Evolutionary conservation across 2,329 filamentous ascomycete genomes (phyloP).

Genomic region (Dactylonectria estremocensis): DNA sequence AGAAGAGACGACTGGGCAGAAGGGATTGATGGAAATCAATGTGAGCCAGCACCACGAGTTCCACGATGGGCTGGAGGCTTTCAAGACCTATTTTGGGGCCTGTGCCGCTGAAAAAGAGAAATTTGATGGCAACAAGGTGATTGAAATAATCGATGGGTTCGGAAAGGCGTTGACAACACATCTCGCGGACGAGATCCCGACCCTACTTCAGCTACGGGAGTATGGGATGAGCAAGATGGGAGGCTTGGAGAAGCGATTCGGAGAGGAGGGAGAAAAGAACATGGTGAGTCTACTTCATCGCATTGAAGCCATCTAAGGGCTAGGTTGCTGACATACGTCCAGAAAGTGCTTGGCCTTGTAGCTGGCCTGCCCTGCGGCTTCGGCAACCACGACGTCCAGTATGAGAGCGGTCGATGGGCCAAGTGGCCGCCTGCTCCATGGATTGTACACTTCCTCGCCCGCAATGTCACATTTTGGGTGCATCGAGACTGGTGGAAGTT

Average conservation of each 20-base stretch:
- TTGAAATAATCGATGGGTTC: constrained; percentile 19
- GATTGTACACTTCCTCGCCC: constrained; percentile 3
- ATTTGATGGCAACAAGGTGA: constrained; percentile 9
- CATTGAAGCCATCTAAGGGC: neutral
- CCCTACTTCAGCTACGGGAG: constrained; percentile 12
- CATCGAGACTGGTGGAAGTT: constrained; percentile 26
- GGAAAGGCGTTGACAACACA: constrained; percentile 12
- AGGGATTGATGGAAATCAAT: constrained; percentile 55
- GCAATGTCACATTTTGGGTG: constrained; percentile 20
- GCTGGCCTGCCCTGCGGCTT: constrained; percentile 15
- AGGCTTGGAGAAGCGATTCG: neutral
- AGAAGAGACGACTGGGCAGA: constrained; percentile 50
- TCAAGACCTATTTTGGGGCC: constrained; percentile 4
- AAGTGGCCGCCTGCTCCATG: constrained; percentile 18
- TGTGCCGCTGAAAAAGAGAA: constrained; percentile 9
- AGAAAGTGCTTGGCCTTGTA: constrained; percentile 16
- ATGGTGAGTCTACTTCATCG: constrained; percentile 3
- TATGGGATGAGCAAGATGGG: constrained; percentile 6
- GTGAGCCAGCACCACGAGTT: constrained; percentile 57
- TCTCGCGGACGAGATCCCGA: constrained; percentile 19
- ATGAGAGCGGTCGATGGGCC: constrained; percentile 13
- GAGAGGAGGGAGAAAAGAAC: constrained; percentile 14
- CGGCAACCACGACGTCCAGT: constrained; percentile 19
- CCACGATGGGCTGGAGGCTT: constrained; percentile 47
- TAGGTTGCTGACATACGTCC: neutral